Base-by-base conservation (phyloP, 345 rosid species). In the Salix dunnii region DNA sequence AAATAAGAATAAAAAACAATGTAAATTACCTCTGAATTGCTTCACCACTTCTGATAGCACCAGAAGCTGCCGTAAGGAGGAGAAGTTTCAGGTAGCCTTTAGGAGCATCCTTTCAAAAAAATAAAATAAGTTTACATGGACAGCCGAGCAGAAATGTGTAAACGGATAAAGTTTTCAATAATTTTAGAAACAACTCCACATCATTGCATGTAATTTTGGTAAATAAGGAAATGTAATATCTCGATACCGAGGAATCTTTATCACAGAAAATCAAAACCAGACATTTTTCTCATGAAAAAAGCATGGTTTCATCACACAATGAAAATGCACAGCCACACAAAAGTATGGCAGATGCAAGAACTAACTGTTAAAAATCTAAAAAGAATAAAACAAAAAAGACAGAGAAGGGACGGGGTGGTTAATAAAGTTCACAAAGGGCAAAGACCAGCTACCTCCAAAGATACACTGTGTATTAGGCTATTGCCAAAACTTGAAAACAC, bases 11-110 rank as follows among this genome's bases (percentile, higher is more conserved):
- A 17, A 79, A 71, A 74, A 58, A 42, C 67, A 80, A 72, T 42
- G 7, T 64, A 70, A 71, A 77, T 72, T 73, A 96, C 99, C 99
- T 93, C 82, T 93, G 98, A 76, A 96, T 93, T 74, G 94, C 91
- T 90, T 94, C 99, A 49, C 93, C 91, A 80, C 87, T 90, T 77
- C 87, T 83, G 77, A 83, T 88, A 84, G 89, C 91, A 65, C 99
- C 94, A 80, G 96, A 95, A 77, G 99, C 94, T 62, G 97, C 98
- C 79, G 99, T 96, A 76, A 92, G 96, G 82, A 93, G 92, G 81
- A 96, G 87, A 80, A 96, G 98, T 88, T 96, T 93, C 89, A 96
- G 86, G 83, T 93, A 96, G 72, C 94, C 94, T 83, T 87, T 93
- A 74, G 95, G 85, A 61, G 99, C 90, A 80, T 96, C 99, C 99